These are phyloP conservation scores for Rhynchosporium secalis DNA, from an alignment of 2,329 filamentous ascomycete genomes.

Conservation along the genomic window DNA sequence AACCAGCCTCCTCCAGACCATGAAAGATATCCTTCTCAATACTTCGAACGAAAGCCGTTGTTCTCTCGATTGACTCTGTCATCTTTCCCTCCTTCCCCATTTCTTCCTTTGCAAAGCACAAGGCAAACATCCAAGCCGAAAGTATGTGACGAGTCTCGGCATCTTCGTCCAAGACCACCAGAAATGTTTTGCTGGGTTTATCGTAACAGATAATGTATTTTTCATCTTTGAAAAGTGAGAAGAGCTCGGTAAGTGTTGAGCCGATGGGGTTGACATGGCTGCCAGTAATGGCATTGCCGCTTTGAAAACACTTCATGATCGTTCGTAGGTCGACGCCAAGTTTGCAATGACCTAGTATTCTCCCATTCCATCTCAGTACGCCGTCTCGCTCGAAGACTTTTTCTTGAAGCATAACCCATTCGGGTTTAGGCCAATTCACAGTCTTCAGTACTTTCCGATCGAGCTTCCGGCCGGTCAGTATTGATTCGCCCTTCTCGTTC, in stretches of 20 bases:
- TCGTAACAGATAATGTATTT: slow-evolving; percentile 64
- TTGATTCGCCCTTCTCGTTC: background rate
- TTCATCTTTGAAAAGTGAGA: slow-evolving; percentile 51
- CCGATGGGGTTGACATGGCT: slow-evolving; percentile 5
- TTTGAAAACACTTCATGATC: slow-evolving; percentile 29
- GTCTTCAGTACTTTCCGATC: background rate
- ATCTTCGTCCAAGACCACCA: slow-evolving; percentile 64
- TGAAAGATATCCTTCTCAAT: slow-evolving; percentile 26
- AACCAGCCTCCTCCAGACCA: slow-evolving; percentile 53
- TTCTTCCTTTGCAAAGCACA: slow-evolving; percentile 46
- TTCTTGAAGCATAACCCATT: slow-evolving; percentile 55
- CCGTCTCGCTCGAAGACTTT: slow-evolving; percentile 36
- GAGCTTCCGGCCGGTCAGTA: background rate
- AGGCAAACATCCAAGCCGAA: slow-evolving; percentile 58
- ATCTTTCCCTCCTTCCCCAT: background rate
- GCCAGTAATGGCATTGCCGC: slow-evolving; percentile 10
- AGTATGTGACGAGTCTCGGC: slow-evolving; percentile 53
- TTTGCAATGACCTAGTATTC: slow-evolving; percentile 52
- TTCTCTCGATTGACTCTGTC: slow-evolving; percentile 18
- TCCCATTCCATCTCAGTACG: slow-evolving; percentile 52
- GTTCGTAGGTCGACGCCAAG: slow-evolving; percentile 51
- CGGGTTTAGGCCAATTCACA: slow-evolving; percentile 56
- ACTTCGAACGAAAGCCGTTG: background rate
- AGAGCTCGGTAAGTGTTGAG: slow-evolving; percentile 40
- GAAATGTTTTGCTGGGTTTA: slow-evolving; percentile 45